Percentiles rank a stretch among this genome's conserved stretches.
Evolutionary conservation across 1,284 basidiomycete species (phyloP).

Genomic region (Rhizopogon hawkerae): DNA sequence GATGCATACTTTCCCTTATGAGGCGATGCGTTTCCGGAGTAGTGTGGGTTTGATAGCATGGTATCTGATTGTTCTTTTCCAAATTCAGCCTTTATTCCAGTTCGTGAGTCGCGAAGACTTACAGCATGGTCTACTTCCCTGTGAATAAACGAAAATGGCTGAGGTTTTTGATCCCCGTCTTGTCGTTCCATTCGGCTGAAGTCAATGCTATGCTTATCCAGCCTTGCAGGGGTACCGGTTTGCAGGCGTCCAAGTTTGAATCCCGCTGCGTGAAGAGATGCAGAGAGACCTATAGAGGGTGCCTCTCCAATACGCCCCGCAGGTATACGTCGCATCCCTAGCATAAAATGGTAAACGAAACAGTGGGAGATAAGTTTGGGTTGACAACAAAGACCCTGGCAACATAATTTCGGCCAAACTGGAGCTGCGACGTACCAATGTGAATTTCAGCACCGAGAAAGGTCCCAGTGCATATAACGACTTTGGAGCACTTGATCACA

Average conservation of each 20-base stretch:
- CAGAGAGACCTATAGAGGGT: slow-evolving; percentile 68
- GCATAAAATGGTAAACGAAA: slow-evolving; percentile 1
- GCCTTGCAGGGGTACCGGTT: slow-evolving; percentile 82
- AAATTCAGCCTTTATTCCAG: slow-evolving; percentile 3
- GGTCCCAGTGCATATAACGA: slow-evolving; percentile 85
- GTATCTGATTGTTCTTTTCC: slow-evolving; percentile 58
- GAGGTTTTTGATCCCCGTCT: slow-evolving; percentile 50
- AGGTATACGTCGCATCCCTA: slow-evolving; percentile 68
- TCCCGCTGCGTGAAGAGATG: slow-evolving; percentile 64
- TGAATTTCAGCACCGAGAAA: slow-evolving; percentile 87
- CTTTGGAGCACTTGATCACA: slow-evolving; percentile 65
- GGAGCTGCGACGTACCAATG: slow-evolving; percentile 45
- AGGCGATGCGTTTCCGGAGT: slow-evolving; percentile 66
- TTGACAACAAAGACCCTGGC: background rate
- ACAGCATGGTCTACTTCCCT: slow-evolving; percentile 45
- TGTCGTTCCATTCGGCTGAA: slow-evolving; percentile 54
- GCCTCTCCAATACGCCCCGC: slow-evolving; percentile 77
- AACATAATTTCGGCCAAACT: background rate
- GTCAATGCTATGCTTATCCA: slow-evolving; percentile 64
- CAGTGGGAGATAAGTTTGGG: background rate
- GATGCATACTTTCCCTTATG: slow-evolving; percentile 65
- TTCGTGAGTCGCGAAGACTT: slow-evolving; percentile 6
- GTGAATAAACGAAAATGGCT: slow-evolving; percentile 56
- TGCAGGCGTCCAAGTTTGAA: slow-evolving; percentile 79
- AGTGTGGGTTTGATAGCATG: slow-evolving; percentile 70